Evolutionary conservation across 345 rosid species (phyloP).

Genomic region (Dimocarpus longan): DNA sequence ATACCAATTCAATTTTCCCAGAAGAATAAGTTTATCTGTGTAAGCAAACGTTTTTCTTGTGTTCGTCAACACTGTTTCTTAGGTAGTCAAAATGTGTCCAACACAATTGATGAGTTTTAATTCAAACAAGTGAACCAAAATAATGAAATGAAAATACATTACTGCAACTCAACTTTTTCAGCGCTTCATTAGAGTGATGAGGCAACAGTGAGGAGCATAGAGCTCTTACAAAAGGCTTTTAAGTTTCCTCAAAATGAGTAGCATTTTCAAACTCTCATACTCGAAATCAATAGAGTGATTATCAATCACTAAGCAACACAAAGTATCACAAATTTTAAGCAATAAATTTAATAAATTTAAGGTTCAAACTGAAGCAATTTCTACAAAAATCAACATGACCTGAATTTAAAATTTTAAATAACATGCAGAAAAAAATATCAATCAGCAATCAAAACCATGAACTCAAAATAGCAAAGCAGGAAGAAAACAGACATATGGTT

Average conservation of each 20-base stretch:
- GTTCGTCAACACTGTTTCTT: neutral
- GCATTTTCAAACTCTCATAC: neutral
- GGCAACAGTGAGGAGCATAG: no score
- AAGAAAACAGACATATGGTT: neutral
- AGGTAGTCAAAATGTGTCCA: neutral
- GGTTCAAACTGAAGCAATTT: neutral
- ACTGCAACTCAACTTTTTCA: neutral
- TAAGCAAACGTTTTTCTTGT: no score
- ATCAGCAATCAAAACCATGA: constrained; percentile 7
- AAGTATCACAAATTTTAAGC: neutral
- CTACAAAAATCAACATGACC: neutral
- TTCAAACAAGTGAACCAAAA: neutral
- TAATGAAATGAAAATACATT: neutral
- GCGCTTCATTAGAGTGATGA: neutral
- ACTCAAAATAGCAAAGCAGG: neutral
- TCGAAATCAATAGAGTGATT: neutral
- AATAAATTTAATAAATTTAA: neutral
- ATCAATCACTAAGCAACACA: neutral
- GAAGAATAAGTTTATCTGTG: neutral
- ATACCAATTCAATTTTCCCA: neutral
- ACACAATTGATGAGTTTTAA: neutral
- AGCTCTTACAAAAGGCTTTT: neutral
- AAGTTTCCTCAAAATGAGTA: neutral
- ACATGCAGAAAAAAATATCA: neutral
- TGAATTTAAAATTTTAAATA: neutral